Percentiles rank a stretch among this genome's conserved stretches.
Conservation (phyloP, 768 basidiomycete genomes). For the Leccinum obscurum region DNA sequence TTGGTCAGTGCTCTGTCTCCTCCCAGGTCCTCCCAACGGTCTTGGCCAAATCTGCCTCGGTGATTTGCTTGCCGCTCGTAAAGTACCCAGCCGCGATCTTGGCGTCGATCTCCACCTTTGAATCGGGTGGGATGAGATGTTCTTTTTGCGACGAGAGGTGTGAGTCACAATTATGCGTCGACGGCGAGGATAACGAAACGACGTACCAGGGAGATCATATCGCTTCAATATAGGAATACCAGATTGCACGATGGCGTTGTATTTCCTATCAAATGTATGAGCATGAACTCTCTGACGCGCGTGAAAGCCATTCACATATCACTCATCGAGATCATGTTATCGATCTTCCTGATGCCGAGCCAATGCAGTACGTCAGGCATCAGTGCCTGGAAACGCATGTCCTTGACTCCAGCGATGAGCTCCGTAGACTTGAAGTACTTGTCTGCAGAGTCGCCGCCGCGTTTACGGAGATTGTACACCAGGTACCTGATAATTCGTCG, state of each 20-base stretch:
- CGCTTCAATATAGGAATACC: slow-evolving; percentile 81
- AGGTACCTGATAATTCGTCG: slow-evolving; percentile 57
- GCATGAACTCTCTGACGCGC: not conserved
- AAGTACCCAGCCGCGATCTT: slow-evolving; percentile 96
- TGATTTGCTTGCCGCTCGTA: slow-evolving; percentile 73
- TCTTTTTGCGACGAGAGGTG: slow-evolving; percentile 39
- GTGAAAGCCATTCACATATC: slow-evolving; percentile 52
- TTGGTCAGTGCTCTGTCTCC: slow-evolving; percentile 72
- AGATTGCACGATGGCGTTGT: slow-evolving; percentile 87
- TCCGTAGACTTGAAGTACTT: slow-evolving; percentile 95
- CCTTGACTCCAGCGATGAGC: slow-evolving; percentile 91
- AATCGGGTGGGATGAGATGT: slow-evolving; percentile 86
- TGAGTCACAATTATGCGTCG: not conserved
- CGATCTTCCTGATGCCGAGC: slow-evolving; percentile 88
- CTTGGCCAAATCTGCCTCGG: slow-evolving; percentile 76
- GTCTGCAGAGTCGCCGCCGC: slow-evolving; percentile 89
- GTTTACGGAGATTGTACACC: slow-evolving; percentile 95
- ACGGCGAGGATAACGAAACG: too few relatives aligned
- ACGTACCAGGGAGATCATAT: slow-evolving; percentile 83
- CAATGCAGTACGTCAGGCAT: slow-evolving; percentile 98
- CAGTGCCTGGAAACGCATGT: slow-evolving; percentile 91
- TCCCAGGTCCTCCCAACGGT: slow-evolving; percentile 91
- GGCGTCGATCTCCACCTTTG: slow-evolving; percentile 92
- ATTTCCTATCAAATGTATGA: slow-evolving; percentile 59
- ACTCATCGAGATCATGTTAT: slow-evolving; percentile 89